A percentile compares a stretch with the other conserved stretches of the same genome.
Conservation (phyloP, 1,139 yeast species). For the Nakaseomyces glabratus region DNA sequence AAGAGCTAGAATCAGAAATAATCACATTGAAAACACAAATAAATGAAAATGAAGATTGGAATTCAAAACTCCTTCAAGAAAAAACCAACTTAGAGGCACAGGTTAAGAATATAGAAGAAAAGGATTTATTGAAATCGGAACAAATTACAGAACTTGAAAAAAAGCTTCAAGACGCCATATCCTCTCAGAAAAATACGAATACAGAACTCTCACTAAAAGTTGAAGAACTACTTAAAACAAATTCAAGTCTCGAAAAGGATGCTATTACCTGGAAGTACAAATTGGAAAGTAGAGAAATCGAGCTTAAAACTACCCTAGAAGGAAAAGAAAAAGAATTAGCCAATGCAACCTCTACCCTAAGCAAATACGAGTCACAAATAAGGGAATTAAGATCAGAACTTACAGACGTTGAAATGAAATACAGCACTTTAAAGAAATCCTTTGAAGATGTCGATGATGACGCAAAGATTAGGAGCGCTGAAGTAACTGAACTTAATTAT, state of each 20-base stretch:
- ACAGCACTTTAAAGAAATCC: constrained; percentile 14
- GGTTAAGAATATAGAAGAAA: constrained; percentile 6
- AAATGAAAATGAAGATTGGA: constrained; percentile 5
- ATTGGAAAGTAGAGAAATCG: constrained; percentile 12
- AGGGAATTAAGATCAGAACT: not conserved
- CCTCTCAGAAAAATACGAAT: constrained; percentile 10
- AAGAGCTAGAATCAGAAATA: constrained; percentile 2
- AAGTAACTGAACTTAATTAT: constrained; percentile 20
- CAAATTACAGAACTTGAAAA: constrained; percentile 38
- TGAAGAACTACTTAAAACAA: constrained; percentile 10
- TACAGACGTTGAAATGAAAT: constrained; percentile 7
- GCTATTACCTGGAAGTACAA: constrained; percentile 10
- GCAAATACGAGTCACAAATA: not conserved
- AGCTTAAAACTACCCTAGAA: constrained; percentile 12
- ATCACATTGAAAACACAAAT: constrained; percentile 1
- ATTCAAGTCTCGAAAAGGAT: constrained; percentile 10
- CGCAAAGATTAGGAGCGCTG: constrained; percentile 24
- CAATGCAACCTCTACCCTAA: not conserved
- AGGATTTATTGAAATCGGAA: constrained; percentile 4
- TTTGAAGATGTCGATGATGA: constrained; percentile 24
- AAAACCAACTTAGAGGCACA: constrained; percentile 7
- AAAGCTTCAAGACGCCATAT: constrained; percentile 9
- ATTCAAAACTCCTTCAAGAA: constrained; percentile 7
- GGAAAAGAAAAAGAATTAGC: constrained; percentile 11
- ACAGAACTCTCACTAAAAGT: constrained; percentile 11